These are phyloP conservation scores for Galerina sulciceps DNA, from an alignment of 768 basidiomycete genomes.

Conservation along the genomic window DNA sequence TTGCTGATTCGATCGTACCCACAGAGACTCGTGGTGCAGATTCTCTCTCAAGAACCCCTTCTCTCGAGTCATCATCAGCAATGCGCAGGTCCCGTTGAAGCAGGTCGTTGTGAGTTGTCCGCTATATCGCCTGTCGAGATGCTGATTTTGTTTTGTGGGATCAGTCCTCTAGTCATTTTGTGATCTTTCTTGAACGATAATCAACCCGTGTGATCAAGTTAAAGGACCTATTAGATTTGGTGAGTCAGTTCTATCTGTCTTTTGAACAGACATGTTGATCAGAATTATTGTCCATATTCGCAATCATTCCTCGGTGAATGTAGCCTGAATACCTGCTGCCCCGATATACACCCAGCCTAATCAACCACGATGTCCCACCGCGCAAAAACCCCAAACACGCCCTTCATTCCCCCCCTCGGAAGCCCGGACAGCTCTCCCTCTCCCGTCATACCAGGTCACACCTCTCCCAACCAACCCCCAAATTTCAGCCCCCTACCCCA, in stretches of 20 bases:
- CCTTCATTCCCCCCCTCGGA: conserved; percentile 44
- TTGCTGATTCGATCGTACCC: conserved; percentile 11
- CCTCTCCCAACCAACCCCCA: conserved; percentile 24
- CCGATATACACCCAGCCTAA: conserved; percentile 9
- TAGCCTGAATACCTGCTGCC: neutral
- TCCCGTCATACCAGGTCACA: conserved; percentile 28
- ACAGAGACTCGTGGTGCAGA: conserved; percentile 9
- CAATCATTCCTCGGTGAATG: neutral
- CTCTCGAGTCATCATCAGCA: neutral
- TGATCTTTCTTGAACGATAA: neutral
- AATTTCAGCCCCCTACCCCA: conserved; percentile 26
- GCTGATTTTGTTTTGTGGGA: neutral
- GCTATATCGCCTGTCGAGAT: neutral
- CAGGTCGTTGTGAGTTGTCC: neutral
- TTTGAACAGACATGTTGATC: neutral
- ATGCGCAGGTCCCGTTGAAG: neutral
- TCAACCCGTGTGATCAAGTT: conserved; percentile 1
- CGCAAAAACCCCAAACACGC: conserved; percentile 26
- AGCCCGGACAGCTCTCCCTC: conserved; percentile 38
- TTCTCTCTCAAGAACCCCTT: neutral
- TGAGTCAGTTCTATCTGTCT: conserved; percentile 9
- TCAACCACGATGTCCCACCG: conserved; percentile 9
- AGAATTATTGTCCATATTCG: neutral
- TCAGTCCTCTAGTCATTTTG: neutral
- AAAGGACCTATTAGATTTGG: conserved; percentile 1